Percentiles rank a stretch among this genome's conserved stretches.
phyloP scores from a whole-genome alignment of 768 basidiomycete genomes.

The Leccinellum rugosiceps region DNA sequence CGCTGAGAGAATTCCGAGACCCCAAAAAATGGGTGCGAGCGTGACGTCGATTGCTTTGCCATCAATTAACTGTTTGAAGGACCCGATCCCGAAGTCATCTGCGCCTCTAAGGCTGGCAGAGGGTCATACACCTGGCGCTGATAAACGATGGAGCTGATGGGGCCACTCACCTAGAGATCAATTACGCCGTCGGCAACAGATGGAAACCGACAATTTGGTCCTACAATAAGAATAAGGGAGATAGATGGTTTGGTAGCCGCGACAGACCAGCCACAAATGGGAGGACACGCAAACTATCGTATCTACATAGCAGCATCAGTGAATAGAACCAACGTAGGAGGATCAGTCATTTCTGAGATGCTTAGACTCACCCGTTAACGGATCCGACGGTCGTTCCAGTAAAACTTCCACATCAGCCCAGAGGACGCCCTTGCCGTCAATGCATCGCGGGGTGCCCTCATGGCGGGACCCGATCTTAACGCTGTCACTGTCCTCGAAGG shows the following conservation, averaged over 20 bases:
- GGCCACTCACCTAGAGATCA: conserved; percentile 43
- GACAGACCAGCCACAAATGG: conserved; percentile 89
- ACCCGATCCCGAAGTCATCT: conserved; percentile 77
- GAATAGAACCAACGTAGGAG: neutral
- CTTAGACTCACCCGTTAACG: conserved; percentile 72
- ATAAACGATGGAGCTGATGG: conserved; percentile 30
- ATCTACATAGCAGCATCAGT: conserved; percentile 40
- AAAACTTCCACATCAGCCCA: conserved; percentile 96
- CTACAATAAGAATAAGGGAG: conserved; percentile 54
- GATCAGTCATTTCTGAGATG: neutral
- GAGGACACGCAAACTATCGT: conserved; percentile 84
- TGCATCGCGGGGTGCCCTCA: conserved; percentile 81
- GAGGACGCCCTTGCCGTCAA: conserved; percentile 82
- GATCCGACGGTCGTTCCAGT: conserved; percentile 76
- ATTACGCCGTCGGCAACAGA: conserved; percentile 63
- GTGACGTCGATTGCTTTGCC: conserved; percentile 70
- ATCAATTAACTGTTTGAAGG: conserved; percentile 85
- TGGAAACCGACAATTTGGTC: conserved; percentile 58
- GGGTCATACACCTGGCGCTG: conserved; percentile 48
- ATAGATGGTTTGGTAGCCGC: conserved; percentile 74
- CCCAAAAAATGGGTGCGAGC: conserved; percentile 36
- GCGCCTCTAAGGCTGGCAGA: conserved; percentile 28
- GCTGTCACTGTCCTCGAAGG: conserved; percentile 71
- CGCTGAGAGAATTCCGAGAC: conserved; percentile 35
- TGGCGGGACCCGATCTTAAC: conserved; percentile 85